Evolutionary conservation across 441 rosid genomes (phyloP), one percentile per base, ranked within the genome.

Genomic region (Pelargonium cotyledonis): DNA sequence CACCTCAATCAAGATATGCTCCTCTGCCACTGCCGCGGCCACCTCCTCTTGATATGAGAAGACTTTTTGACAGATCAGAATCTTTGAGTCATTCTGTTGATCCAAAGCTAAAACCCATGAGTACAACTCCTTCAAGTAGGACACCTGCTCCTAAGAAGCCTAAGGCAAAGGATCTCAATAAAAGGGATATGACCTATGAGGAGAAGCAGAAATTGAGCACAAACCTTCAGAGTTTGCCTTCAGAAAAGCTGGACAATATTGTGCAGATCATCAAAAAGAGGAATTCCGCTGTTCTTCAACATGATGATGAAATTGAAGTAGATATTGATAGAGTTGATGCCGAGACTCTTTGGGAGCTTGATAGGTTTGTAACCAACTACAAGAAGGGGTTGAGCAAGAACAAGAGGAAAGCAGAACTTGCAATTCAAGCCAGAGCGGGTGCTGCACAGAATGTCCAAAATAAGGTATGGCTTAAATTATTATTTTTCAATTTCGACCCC

Each of bases 341-440:
- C 0, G 99, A 95, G 86, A 95, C 99, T 67, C 88, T 95, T 44
- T 95, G 99, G 99, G 99, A 95, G 84, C 86, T 95, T 63, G 99
- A 92, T 78, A 85, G 98, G 80, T 95, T 92, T 85, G 96, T 89
- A 1, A 89, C 94, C 73, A 92, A 95, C 83, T 95, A 89, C 75
- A 95, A 88, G 81, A 92, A 95, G 80, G 88, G 95, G 73, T 80
- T 95, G 78, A 95, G 98, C 84, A 95, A 95, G 88, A 83, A 84
- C 79, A 95, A 92, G 83, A 86, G 98, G 79, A 95, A 89, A 78
- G 98, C 96, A 53, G 99, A 92, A 79, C 92, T 86, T 70, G 96
- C 96, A 38, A 75, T 72, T 70, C 96, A 90, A 82, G 93, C 94
- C 65, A 82, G 93, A 80, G 85, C 85, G 76, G 86, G 75, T 62